Base-by-base conservation (phyloP, 129 eudicot species). In the Chrysanthemum seticuspe region DNA sequence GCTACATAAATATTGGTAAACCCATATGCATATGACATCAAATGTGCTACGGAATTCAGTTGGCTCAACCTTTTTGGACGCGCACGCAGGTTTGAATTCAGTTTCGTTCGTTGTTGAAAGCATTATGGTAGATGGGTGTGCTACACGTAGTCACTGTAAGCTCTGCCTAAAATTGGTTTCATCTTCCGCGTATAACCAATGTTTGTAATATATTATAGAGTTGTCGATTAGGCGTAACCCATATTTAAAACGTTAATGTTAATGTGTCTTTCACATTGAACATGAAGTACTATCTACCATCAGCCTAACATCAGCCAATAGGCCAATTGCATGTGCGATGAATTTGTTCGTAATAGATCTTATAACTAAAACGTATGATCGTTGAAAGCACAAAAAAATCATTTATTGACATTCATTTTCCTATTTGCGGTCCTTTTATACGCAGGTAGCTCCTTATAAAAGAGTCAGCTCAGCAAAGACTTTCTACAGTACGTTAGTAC, bases 401-500 rank as follows among this genome's bases (percentile, higher is more conserved):
- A 14, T 50, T 50, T 11, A 0, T 60, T 60, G 65, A 23, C 21
- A 60, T 2, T 29, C 3, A 3, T 29, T 29, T 29, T 29, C 34
- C 1, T 29, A 29, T 29, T 2, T 29, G 34, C 3, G 14, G 59
- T 3, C 40, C 13, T 25, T 10, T 12, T 49, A 62, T 48, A 16
- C 80, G 79, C 88, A 94, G 98, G 97, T 88, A 67, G 89, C 91
- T 58, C 98, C 98, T 57, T 94, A 94, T 83, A 97, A 94, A 83
- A 84, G 98, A 72, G 97, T 97, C 77, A 96, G 73, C 81, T 94
- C 50, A 94, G 97, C 91, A 94, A 94, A 85, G 98, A 96, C 58
- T 90, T 83, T 85, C 81, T 94, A 81, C 97, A 23, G 25, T 19
- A 19, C 21, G 21, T 1, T 23, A 23, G 25, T 23, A 23, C 25